Evolutionary conservation across 1,284 basidiomycete species (phyloP).

Genomic region (Leccinum insolens): DNA sequence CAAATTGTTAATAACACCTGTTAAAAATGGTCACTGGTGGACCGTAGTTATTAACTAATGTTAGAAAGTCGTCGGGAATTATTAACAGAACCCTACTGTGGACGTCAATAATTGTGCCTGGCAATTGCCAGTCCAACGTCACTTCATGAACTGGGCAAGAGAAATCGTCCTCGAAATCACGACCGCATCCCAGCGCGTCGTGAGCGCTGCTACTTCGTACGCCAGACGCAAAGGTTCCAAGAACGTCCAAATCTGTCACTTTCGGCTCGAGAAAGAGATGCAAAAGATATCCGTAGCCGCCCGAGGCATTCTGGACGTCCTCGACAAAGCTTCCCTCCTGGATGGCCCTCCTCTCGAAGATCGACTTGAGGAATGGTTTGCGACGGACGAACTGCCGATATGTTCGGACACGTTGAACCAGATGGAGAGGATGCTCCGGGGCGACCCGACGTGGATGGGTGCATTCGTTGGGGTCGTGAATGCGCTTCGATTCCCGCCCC

Average conservation of each 20-base stretch:
- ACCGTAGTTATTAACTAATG: too few relatives aligned
- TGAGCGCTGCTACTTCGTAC: constrained; percentile 4
- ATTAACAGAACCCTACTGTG: too few relatives aligned
- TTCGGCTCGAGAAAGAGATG: constrained; percentile 18
- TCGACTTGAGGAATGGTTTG: constrained; percentile 12
- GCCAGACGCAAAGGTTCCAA: constrained; percentile 7
- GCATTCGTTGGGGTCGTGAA: neutral
- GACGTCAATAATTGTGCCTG: too few relatives aligned
- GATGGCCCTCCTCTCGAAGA: constrained; percentile 9
- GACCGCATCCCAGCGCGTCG: constrained; percentile 4
- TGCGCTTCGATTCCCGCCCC: neutral
- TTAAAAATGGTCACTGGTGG: too few relatives aligned
- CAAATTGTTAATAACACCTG: too few relatives aligned
- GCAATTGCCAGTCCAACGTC: neutral
- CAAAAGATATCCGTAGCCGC: constrained; percentile 8
- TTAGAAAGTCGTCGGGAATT: too few relatives aligned
- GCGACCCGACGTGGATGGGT: neutral
- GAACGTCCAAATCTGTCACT: constrained; percentile 9
- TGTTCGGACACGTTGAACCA: constrained; percentile 10
- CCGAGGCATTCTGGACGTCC: constrained; percentile 3
- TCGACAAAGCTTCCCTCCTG: constrained; percentile 3
- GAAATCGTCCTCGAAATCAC: constrained; percentile 6
- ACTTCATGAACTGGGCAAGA: constrained; percentile 7
- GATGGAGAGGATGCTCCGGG: constrained; percentile 11
- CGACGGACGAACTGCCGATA: constrained; percentile 1